Evolutionary conservation across 192 early-diverging fungal species (phyloP).

Genomic region (Backusella psychrophila): DNA sequence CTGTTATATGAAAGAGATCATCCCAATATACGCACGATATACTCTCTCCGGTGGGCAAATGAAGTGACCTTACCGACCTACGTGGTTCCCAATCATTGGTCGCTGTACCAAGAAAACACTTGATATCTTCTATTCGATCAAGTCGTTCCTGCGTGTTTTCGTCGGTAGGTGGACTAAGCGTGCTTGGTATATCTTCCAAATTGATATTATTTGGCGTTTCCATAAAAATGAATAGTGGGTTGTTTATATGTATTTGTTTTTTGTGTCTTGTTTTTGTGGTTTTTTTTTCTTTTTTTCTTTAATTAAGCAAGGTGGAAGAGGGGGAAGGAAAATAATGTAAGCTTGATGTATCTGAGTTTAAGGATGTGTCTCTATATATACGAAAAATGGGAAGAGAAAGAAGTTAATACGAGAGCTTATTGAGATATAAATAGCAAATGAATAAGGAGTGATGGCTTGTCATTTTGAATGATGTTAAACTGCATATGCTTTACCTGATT

Average conservation of each 20-base stretch:
- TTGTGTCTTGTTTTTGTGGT: background rate
- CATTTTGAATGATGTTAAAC: slow-evolving; percentile 7
- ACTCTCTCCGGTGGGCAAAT: slow-evolving; percentile 80
- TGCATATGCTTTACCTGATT: slow-evolving; percentile 5
- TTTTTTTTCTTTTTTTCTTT: background rate
- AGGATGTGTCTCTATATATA: background rate
- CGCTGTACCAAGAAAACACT: slow-evolving; percentile 64
- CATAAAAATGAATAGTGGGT: background rate
- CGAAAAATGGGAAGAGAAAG: background rate
- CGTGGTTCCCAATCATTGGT: slow-evolving; percentile 61
- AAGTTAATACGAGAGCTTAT: background rate
- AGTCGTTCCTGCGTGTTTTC: slow-evolving; percentile 20
- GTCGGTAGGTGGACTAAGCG: slow-evolving; percentile 12
- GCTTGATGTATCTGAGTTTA: background rate
- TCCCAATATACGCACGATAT: slow-evolving; percentile 95
- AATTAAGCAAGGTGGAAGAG: background rate
- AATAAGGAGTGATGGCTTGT: slow-evolving; percentile 10
- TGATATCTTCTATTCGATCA: slow-evolving; percentile 45
- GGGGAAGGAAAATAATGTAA: background rate
- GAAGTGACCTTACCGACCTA: slow-evolving; percentile 53
- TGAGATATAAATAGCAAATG: slow-evolving; percentile 5
- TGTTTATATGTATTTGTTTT: background rate
- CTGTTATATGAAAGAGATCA: slow-evolving; percentile 90
- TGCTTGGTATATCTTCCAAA: background rate
- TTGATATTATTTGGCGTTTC: background rate